These are phyloP conservation scores for Crucibulum laeve DNA, from an alignment of 768 basidiomycete species.

Conservation along the genomic window DNA sequence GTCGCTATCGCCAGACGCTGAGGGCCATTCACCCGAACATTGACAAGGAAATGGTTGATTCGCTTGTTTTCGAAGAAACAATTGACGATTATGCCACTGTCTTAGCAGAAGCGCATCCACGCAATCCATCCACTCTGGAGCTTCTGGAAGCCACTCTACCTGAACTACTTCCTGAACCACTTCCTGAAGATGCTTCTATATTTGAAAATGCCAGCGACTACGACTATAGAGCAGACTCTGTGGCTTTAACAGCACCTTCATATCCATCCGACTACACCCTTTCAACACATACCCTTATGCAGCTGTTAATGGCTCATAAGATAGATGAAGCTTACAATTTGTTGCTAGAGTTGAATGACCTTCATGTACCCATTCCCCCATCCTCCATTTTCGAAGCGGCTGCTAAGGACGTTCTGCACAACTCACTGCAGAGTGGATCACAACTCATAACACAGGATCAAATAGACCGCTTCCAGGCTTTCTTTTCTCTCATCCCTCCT, in stretches of 20 bases:
- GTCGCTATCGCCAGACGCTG: neutral
- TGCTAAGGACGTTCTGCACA: conserved; percentile 18
- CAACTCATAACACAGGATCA: conserved; percentile 7
- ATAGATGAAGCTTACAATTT: conserved; percentile 24
- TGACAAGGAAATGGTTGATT: neutral
- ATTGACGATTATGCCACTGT: conserved; percentile 23
- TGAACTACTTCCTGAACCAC: conserved; percentile 19
- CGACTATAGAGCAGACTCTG: conserved; percentile 14
- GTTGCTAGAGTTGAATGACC: conserved; percentile 24
- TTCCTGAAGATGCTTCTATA: conserved; percentile 15
- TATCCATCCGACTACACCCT: conserved; percentile 6
- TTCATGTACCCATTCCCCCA: conserved; percentile 22
- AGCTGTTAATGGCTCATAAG: conserved; percentile 14
- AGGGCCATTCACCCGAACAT: neutral
- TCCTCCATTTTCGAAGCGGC: conserved; percentile 22
- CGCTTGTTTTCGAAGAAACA: conserved; percentile 24
- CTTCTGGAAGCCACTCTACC: conserved; percentile 25
- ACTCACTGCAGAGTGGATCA: conserved; percentile 1
- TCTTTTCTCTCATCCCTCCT: conserved; percentile 31
- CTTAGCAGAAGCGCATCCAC: conserved; percentile 7
- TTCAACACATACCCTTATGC: conserved; percentile 14
- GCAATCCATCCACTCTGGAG: conserved; percentile 15
- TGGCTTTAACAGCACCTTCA: neutral
- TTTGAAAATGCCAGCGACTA: conserved; percentile 26
- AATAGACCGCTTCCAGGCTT: conserved; percentile 16